Conservation (phyloP, 2,329 filamentous ascomycete species). For the Botrytis fragariae region DNA sequence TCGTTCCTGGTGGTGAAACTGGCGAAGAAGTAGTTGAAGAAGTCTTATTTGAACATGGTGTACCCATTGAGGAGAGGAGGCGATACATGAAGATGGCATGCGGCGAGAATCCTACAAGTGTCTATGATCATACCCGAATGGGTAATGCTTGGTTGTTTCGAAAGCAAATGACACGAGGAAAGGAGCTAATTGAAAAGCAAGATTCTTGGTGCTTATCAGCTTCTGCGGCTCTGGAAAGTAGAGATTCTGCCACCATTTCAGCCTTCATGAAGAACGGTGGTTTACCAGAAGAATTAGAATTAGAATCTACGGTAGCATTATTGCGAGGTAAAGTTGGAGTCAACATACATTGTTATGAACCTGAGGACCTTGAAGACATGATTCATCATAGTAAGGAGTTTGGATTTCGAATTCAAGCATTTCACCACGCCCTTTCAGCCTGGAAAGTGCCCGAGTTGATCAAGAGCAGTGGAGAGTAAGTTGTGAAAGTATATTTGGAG, state of each 20-base stretch:
- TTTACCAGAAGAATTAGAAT: conserved; percentile 40
- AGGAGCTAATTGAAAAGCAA: conserved; percentile 41
- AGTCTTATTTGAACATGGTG: conserved; percentile 43
- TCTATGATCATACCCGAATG: conserved; percentile 43
- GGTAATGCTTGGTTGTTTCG: conserved; percentile 44
- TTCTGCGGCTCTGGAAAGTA: conserved; percentile 25
- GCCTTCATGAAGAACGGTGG: conserved; percentile 28
- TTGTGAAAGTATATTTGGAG: conserved; percentile 9
- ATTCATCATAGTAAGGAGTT: conserved; percentile 45
- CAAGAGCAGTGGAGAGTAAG: conserved; percentile 41
- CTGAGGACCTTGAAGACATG: conserved; percentile 46
- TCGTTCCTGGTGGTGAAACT: conserved; percentile 38
- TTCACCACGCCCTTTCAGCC: conserved; percentile 44
- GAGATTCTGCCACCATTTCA: conserved; percentile 28
- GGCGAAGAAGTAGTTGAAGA: conserved; percentile 44
- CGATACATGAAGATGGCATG: conserved; percentile 48
- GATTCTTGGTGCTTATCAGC: conserved; percentile 39
- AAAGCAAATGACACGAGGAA: conserved; percentile 42
- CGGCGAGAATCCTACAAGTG: conserved; percentile 45
- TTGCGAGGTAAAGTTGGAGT: conserved; percentile 44
- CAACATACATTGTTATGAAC: conserved; percentile 47
- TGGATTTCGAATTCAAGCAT: conserved; percentile 43
- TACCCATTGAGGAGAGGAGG: conserved; percentile 37
- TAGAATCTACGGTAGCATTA: conserved; percentile 44
- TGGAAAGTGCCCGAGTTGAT: conserved; percentile 45